phyloP scores from a whole-genome alignment of 2,329 filamentous ascomycete genomes.

The Penicillium sp. region DNA sequence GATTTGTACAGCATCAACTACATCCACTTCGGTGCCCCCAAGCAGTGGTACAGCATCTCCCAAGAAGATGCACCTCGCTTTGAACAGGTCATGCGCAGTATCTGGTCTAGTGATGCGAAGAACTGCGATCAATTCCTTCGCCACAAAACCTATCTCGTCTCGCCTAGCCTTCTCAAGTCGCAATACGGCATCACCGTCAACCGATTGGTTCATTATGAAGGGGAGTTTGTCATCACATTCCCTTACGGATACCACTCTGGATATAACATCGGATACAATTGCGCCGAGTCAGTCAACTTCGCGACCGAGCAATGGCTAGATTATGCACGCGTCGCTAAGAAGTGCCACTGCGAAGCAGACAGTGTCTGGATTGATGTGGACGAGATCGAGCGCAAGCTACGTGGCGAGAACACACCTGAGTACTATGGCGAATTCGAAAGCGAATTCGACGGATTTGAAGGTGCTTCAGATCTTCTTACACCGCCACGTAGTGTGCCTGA shows the following conservation, averaged over 20 bases:
- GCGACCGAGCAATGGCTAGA: slow-evolving; percentile 92
- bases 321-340: slow-evolving; percentile 92
- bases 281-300: slow-evolving; percentile 97
- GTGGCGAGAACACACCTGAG: slow-evolving; percentile 69
- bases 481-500: slow-evolving; percentile 72
- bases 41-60: slow-evolving; percentile 99
- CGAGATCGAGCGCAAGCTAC: slow-evolving; percentile 89
- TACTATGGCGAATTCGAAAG: slow-evolving; percentile 56
- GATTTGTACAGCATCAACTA: slow-evolving; percentile 99
- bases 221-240: slow-evolving; percentile 97
- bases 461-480: slow-evolving; percentile 69
- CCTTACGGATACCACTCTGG: slow-evolving; percentile 98
- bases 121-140: slow-evolving; percentile 93
- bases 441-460: slow-evolving; percentile 62
- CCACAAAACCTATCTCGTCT: slow-evolving; percentile 97
- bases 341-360: slow-evolving; percentile 94
- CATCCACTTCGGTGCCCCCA: slow-evolving; percentile 95
- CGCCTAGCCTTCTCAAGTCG: slow-evolving; percentile 78
- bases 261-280: slow-evolving; percentile 97
- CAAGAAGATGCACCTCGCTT: slow-evolving; percentile 91
- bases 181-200: slow-evolving; percentile 96
- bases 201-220: slow-evolving; percentile 89
- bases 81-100: slow-evolving; percentile 78
- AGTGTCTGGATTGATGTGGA: slow-evolving; percentile 98
- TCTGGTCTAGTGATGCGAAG: slow-evolving; percentile 94